phyloP scores from a whole-genome alignment of 768 basidiomycete genomes.

The Leccinum aurantiacum region DNA sequence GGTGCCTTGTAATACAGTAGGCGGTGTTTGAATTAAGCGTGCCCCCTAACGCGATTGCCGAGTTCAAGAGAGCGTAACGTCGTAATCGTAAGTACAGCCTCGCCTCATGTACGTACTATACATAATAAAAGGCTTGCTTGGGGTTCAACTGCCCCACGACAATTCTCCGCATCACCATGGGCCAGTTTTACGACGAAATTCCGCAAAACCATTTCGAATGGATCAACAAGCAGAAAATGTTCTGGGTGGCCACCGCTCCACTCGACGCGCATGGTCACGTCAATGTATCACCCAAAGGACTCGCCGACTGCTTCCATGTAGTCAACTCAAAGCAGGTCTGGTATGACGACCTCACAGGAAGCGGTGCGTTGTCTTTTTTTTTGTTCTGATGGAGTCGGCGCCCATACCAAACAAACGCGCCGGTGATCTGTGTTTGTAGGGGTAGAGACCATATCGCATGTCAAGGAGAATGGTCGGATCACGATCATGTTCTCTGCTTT shows the following conservation, averaged over 20 bases:
- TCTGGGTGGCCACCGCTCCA: conserved; percentile 72
- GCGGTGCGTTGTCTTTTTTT: too few species aligned
- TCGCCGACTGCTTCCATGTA: conserved; percentile 63
- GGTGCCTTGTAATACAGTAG: too few species aligned
- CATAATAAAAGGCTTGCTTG: too few species aligned
- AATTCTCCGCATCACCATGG: conserved; percentile 40
- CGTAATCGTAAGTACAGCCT: too few species aligned
- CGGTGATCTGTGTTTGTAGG: conserved; percentile 33
- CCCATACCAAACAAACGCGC: background rate
- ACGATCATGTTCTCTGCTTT: conserved; percentile 65
- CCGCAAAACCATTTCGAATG: conserved; percentile 52
- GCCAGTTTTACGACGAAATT: conserved; percentile 58
- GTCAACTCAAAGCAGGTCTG: conserved; percentile 37
- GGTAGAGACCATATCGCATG: conserved; percentile 58
- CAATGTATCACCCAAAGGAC: conserved; percentile 70
- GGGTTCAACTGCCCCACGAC: background rate
- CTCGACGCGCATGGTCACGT: conserved; percentile 55
- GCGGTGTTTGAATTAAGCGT: too few species aligned
- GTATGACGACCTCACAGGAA: too few species aligned
- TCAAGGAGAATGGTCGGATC: conserved; percentile 62
- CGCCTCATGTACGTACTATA: too few species aligned
- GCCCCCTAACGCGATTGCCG: too few species aligned
- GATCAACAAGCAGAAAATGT: conserved; percentile 63
- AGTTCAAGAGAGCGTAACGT: too few species aligned
- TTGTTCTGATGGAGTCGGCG: too few species aligned